Percentiles rank a stretch among this genome's conserved stretches.
Conservation (phyloP, 2,329 filamentous ascomycete species). For the Penicillium sp. region DNA sequence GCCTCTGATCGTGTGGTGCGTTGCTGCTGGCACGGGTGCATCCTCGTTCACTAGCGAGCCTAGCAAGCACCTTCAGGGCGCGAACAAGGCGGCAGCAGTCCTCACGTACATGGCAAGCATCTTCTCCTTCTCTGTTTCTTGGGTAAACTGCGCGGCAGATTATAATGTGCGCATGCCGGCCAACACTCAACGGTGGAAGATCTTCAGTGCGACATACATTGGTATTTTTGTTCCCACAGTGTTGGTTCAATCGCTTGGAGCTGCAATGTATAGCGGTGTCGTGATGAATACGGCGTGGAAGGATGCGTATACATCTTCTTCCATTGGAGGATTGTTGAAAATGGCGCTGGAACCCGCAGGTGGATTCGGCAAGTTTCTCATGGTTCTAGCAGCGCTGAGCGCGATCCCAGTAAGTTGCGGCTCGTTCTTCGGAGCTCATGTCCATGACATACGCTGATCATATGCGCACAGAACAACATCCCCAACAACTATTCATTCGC, state of each 20-base stretch:
- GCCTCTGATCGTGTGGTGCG: conserved; percentile 37
- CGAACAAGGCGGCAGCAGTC: conserved; percentile 32
- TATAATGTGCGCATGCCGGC: conserved; percentile 40
- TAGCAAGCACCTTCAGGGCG: conserved; percentile 22
- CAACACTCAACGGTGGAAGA: conserved; percentile 31
- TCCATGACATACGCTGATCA: background rate
- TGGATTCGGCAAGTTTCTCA: conserved; percentile 35
- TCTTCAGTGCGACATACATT: conserved; percentile 26
- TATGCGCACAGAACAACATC: conserved; percentile 31
- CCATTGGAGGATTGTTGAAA: conserved; percentile 30
- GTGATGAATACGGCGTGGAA: conserved; percentile 26
- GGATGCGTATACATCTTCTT: conserved; percentile 23
- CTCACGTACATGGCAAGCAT: conserved; percentile 37
- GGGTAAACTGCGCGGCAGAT: conserved; percentile 38
- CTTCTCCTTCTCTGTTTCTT: conserved; percentile 37
- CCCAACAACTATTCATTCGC: conserved; percentile 39
- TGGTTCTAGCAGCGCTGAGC: conserved; percentile 32
- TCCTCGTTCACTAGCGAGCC: conserved; percentile 29
- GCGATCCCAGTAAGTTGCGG: conserved; percentile 28
- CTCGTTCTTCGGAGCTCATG: background rate
- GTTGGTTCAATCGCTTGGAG: conserved; percentile 32
- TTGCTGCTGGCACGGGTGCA: conserved; percentile 36
- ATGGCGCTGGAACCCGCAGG: conserved; percentile 32
- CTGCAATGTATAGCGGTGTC: conserved; percentile 32
- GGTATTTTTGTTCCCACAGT: conserved; percentile 28